Percentiles rank a stretch among this genome's conserved stretches.
phyloP scores from a whole-genome alignment of 306 rosid species.

The Vachellia collinsii region DNA sequence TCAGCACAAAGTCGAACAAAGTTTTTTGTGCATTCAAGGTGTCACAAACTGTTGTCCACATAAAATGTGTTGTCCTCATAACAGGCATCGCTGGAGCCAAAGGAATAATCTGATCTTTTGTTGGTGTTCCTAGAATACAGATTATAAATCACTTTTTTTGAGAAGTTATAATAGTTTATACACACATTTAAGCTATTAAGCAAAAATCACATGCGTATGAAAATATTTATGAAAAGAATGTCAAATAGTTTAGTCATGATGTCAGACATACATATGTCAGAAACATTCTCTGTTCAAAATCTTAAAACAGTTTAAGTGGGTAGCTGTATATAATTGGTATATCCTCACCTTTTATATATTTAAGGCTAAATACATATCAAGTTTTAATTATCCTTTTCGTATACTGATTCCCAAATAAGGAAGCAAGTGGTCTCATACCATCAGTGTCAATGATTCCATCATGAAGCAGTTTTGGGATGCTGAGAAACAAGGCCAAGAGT shows the following conservation, averaged over 20 bases:
- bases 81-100: constrained; percentile 37
- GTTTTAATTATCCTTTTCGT: background rate
- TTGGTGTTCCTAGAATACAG: constrained; percentile 31
- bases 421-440: constrained; percentile 33
- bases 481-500: constrained; percentile 27
- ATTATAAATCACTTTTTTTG: background rate
- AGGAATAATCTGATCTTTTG: constrained; percentile 34
- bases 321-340: background rate
- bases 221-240: no score
- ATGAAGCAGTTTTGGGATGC: constrained; percentile 42
- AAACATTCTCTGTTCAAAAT: background rate
- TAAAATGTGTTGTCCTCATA: constrained; percentile 31
- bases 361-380: background rate
- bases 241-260: background rate
- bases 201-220: no score
- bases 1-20: background rate
- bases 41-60: background rate
- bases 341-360: background rate
- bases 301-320: background rate
- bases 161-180: background rate
- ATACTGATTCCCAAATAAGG: background rate
- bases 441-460: constrained; percentile 43
- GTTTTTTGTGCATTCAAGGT: constrained; percentile 18
- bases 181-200: background rate
- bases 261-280: no score